Conservation (phyloP, 768 basidiomycete species). For the Floccularia luteovirens region DNA sequence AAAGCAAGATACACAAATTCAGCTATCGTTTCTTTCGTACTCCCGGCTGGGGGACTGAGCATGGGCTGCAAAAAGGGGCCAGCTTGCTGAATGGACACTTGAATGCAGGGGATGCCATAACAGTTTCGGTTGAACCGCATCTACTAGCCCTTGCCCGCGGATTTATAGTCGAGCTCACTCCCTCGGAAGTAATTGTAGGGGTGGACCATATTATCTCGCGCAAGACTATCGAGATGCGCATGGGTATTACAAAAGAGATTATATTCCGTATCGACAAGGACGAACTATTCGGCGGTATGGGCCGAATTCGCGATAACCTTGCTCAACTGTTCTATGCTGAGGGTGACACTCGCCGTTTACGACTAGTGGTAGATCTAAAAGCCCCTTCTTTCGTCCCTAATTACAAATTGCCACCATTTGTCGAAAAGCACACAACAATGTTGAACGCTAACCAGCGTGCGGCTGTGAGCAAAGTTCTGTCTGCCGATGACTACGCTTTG, state of each 20-base stretch:
- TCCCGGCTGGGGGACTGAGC: constrained; percentile 1
- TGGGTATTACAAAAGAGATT: constrained; percentile 13
- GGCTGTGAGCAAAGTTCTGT: constrained; percentile 69
- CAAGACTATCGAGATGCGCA: constrained; percentile 28
- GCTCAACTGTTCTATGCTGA: constrained; percentile 81
- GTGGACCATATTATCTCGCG: constrained; percentile 73
- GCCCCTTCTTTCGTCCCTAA: constrained; percentile 8
- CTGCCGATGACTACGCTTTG: constrained; percentile 84
- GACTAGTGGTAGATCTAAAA: constrained; percentile 77
- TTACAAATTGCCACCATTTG: constrained; percentile 10
- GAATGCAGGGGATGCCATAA: constrained; percentile 72
- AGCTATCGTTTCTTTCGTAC: constrained; percentile 66
- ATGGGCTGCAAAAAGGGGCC: constrained; percentile 12
- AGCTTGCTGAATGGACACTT: constrained; percentile 73
- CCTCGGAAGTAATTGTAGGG: constrained; percentile 61
- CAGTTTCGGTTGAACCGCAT: constrained; percentile 80
- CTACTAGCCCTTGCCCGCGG: constrained; percentile 82
- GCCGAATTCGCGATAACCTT: constrained; percentile 84
- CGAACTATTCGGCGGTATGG: constrained; percentile 82
- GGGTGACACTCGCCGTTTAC: constrained; percentile 59
- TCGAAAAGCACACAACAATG: constrained; percentile 20
- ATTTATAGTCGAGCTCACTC: constrained; percentile 68
- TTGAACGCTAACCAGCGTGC: constrained; percentile 68
- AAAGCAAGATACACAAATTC: constrained; percentile 66
- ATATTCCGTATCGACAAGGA: constrained; percentile 92